phyloP scores from a whole-genome alignment of 352 stramenopile species.

The Globisporangium orthogonon region DNA sequence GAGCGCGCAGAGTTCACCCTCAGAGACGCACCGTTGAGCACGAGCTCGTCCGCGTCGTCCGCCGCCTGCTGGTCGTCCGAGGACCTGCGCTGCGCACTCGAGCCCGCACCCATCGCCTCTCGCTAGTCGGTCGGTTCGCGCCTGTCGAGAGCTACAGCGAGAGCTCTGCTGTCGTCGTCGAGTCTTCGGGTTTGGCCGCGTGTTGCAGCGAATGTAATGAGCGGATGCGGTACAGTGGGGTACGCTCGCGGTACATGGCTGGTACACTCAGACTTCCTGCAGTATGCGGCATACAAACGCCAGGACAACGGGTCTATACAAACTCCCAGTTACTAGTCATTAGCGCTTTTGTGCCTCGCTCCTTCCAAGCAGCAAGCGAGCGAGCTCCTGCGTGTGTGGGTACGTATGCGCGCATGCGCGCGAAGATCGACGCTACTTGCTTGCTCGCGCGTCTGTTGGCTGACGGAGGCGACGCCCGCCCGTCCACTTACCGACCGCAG shows the following conservation, averaged over 20 bases:
- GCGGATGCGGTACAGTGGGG: neutral
- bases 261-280: too few relatives aligned
- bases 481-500: neutral
- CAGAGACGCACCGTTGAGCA: slow-evolving; percentile 50
- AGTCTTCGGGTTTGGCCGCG: too few relatives aligned
- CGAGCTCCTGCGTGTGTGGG: neutral
- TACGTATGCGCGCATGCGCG: neutral
- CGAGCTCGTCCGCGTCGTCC: slow-evolving; percentile 42
- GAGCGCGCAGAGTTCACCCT: neutral
- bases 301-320: neutral
- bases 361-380: neutral
- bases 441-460: neutral
- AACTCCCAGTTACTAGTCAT: neutral
- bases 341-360: too few relatives aligned
- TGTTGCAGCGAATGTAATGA: neutral
- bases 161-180: neutral
- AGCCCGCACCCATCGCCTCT: slow-evolving; percentile 8
- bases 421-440: too few relatives aligned
- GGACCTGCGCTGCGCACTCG: slow-evolving; percentile 35
- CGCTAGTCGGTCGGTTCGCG: neutral
- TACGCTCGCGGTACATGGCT: too few relatives aligned
- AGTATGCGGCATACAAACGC: too few relatives aligned
- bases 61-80: slow-evolving; percentile 35
- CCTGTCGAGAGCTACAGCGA: neutral
- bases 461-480: too few relatives aligned